Conservation (phyloP, 148 eudicot species). For the Cornus kousa region DNA sequence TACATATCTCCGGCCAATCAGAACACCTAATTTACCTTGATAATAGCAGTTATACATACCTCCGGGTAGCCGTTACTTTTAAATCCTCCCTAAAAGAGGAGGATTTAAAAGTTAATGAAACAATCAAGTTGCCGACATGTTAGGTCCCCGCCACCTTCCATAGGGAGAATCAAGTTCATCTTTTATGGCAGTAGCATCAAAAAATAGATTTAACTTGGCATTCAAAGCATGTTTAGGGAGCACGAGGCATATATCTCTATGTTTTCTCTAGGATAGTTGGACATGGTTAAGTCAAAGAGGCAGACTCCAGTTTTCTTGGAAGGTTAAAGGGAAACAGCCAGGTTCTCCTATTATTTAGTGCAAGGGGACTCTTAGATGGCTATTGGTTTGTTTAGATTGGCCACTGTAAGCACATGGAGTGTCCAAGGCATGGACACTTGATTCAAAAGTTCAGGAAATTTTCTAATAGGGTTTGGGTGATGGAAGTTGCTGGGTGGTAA, state of each 20-base stretch:
- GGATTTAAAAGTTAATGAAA: too few relatives aligned
- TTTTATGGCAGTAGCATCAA: not conserved
- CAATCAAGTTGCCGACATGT: too few relatives aligned
- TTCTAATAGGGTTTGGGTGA: not conserved
- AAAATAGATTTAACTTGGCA: not conserved
- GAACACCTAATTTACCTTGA: too few relatives aligned
- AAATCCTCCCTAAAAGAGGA: too few relatives aligned
- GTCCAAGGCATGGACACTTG: not conserved
- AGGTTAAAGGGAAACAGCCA: not conserved
- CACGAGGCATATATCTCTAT: not conserved
- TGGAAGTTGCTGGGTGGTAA: not conserved
- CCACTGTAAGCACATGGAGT: not conserved
- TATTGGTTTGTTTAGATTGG: not conserved
- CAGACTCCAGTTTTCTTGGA: not conserved
- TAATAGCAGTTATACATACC: too few relatives aligned
- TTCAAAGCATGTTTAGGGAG: not conserved
- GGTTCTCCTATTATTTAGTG: not conserved
- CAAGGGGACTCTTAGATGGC: not conserved
- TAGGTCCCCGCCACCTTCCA: too few relatives aligned
- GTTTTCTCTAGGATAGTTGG: not conserved
- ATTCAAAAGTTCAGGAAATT: not conserved
- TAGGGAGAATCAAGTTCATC: too few relatives aligned
- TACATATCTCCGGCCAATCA: too few relatives aligned
- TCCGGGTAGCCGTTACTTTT: too few relatives aligned
- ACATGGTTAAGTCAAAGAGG: not conserved